Base-by-base conservation (phyloP, 2,329 filamentous ascomycete species). In the Xylaria sp. region DNA sequence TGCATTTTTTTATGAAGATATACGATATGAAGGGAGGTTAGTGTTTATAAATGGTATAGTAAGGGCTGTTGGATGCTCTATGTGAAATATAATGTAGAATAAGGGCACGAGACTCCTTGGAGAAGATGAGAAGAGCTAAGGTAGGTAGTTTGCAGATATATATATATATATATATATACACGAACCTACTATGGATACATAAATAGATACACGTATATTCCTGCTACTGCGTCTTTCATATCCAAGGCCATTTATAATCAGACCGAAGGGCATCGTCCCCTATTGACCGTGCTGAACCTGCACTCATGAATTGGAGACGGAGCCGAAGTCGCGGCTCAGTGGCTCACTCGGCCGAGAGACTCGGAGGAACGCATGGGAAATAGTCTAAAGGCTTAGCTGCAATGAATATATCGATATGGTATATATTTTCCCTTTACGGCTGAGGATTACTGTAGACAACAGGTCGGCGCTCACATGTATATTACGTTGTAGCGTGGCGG, bases 141-240 rank as follows among this genome's bases (percentile, higher is more conserved):
- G 8, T 20, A 60, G 20, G 41, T 20, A 60, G 20, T 31, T 44
- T 52, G 10, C 25, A 39, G 13, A 31, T 46, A 46, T 69, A 69
- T 69, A 65, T 69, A 65, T 37, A 46, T 7, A 57, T n/a, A 31
- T 46, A 46, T 69, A 69, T 69, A 65, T 69, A 65, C 44, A 46
- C 3, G 52, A 20, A 44, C 13, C 28, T 18, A 20, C 7, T n/a
- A 4, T 44, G 18, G 23, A 18, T 46, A 20, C 13, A 54, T 39
- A n/a, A 39, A 51, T 9, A 37, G 18, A 60, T 25, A 37, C 23
- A 20, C 5, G 10, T 52, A 44, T 58, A 28, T 39, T 46, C 6
- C 10, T 55, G 8, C 8, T 7, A 20, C 23, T 41, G 6, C n/a
- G 12, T 59, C 46, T 59, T 7, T 5, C 6, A 20, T 9, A 4